A percentile compares a stretch with the other conserved stretches of the same genome.
Conservation (phyloP, 495 filamentous ascomycete genomes). For the Astrocystis sublimbata region DNA sequence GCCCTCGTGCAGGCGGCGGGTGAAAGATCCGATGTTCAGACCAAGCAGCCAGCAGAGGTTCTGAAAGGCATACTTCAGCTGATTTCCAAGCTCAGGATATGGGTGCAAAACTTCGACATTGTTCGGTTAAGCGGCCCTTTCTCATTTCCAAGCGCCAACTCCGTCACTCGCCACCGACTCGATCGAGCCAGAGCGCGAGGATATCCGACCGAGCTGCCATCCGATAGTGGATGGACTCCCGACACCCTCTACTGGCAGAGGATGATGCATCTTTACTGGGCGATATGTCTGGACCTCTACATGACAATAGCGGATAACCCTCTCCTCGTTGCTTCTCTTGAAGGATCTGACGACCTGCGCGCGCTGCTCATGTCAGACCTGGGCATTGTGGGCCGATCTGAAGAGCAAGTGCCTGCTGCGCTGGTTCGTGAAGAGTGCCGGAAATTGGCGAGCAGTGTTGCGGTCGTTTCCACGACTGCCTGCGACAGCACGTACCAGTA, state of each 20-base stretch:
- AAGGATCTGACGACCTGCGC: neutral
- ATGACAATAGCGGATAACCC: slow-evolving; percentile 13
- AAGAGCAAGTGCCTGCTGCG: neutral
- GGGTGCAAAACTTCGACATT: neutral
- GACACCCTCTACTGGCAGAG: slow-evolving; percentile 8
- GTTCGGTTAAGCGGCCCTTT: neutral
- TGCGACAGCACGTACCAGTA: slow-evolving; percentile 8
- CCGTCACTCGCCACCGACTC: neutral
- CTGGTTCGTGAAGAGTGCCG: slow-evolving; percentile 9
- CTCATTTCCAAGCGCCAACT: neutral
- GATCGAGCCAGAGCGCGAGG: slow-evolving; percentile 14
- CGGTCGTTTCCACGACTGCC: neutral
- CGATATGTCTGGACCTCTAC: slow-evolving; percentile 1
- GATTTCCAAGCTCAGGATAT: neutral
- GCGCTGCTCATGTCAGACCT: neutral
- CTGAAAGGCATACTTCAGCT: neutral
- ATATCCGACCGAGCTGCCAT: slow-evolving; percentile 7
- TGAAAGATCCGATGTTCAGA: neutral
- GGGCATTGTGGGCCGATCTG: neutral
- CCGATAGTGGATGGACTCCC: slow-evolving; percentile 1
- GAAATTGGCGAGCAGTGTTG: slow-evolving; percentile 5
- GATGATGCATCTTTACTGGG: slow-evolving; percentile 11
- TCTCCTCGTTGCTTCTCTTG: neutral
- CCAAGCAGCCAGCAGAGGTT: neutral
- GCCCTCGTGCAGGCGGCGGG: neutral